phyloP scores from a whole-genome alignment of 257 asterid species.

The Solanum gracilifrons region DNA sequence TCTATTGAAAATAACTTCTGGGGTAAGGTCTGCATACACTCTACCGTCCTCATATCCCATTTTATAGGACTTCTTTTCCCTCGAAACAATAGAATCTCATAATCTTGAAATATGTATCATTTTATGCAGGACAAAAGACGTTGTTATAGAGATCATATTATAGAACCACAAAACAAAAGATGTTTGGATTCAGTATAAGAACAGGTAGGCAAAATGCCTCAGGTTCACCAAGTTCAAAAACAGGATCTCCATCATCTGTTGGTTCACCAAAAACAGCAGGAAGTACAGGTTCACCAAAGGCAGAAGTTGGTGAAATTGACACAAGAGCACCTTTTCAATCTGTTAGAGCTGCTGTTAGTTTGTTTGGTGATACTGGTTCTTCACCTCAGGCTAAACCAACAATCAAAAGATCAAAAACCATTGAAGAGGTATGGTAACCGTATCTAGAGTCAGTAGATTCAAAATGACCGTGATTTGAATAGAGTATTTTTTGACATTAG shows the following conservation, averaged over 20 bases:
- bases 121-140: neutral
- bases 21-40: neutral
- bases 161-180: neutral
- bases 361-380: conserved; percentile 44
- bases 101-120: neutral
- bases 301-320: conserved; percentile 60
- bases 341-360: conserved; percentile 70
- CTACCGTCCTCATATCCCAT: neutral
- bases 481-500: neutral
- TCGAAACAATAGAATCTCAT: neutral
- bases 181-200: conserved; percentile 37
- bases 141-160: neutral
- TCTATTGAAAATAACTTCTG: neutral
- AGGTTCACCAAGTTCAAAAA: conserved; percentile 28
- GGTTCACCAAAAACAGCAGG: conserved; percentile 22
- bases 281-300: conserved; percentile 24
- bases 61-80: neutral
- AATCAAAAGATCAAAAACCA: conserved; percentile 30
- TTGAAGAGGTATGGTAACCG: conserved; percentile 48
- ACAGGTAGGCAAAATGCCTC: conserved; percentile 20
- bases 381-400: conserved; percentile 25
- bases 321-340: conserved; percentile 67
- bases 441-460: neutral
- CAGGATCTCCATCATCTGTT: conserved; percentile 11
- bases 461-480: neutral